Percentiles rank a stretch among this genome's conserved stretches.
Conservation (phyloP, 2,329 filamentous ascomycete genomes). For the Coniochaeta sp. region DNA sequence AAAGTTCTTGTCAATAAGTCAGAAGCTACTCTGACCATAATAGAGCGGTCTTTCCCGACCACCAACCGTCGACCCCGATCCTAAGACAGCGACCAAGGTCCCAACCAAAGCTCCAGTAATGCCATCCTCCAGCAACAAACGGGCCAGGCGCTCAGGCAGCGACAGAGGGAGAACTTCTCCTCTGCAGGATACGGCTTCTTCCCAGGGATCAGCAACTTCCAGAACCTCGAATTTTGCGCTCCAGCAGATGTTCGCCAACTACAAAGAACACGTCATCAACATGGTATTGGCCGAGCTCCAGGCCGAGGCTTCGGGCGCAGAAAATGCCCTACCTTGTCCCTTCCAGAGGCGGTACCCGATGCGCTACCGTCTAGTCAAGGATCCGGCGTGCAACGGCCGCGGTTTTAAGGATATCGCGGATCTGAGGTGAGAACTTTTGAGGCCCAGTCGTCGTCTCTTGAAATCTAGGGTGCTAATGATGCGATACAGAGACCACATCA, state of each 20-base stretch:
- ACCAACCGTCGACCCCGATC: background rate
- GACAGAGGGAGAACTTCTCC: background rate
- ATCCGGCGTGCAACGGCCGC: background rate
- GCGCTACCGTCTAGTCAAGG: background rate
- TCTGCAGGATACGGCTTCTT: background rate
- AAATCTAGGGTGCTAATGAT: background rate
- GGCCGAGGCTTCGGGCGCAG: background rate
- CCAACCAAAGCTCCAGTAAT: background rate
- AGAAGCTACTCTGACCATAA: background rate
- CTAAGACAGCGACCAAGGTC: too few relatives aligned
- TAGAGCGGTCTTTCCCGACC: background rate
- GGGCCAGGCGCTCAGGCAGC: background rate
- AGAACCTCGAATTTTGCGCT: background rate
- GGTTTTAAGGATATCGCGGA: slow-evolving; percentile 2
- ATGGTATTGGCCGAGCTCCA: background rate
- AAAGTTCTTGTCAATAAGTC: background rate
- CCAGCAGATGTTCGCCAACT: background rate
- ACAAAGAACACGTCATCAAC: background rate
- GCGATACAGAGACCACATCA: background rate
- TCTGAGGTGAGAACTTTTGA: background rate
- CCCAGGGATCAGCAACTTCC: background rate
- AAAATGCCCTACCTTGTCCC: background rate
- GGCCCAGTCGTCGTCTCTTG: background rate
- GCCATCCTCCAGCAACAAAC: background rate
- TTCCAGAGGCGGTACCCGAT: background rate